Base-by-base conservation (phyloP, 2,329 filamentous ascomycete species). In the Cladosporium sp. region DNA sequence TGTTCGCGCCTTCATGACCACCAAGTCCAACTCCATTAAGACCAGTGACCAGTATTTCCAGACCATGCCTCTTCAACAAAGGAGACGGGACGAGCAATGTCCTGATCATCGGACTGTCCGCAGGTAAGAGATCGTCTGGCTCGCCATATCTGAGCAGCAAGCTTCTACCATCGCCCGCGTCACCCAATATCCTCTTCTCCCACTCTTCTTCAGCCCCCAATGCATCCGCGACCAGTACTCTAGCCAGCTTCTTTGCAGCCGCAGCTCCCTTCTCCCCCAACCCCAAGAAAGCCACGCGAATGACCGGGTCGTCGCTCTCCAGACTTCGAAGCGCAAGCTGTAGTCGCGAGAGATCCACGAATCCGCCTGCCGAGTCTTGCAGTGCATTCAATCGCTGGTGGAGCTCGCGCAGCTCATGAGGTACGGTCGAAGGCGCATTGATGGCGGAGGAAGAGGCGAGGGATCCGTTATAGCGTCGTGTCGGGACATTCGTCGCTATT, bases 271-370 rank as follows among this genome's bases (percentile, higher is more conserved):
- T 58, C 1, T 29, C 45, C 18, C 59, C 59, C 13, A 65, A 37
- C n/a, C 64, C 64, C 43, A 64, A 64, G 74, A 80, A 71, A 40
- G 80, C 81, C 58, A 85, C 68, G 43, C 82, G 69, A 39, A 80
- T 73, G 8, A 80, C 71, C 2, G 79, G 75, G 54, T 72, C 68
- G 41, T 76, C 70, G 19, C 72, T 74, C 60, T 81, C 80, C 55
- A 85, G 63, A 18, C 86, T 83, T 56, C 82, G 78, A 18, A 89
- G 70, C 11, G 86, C 87, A 58, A 92, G 78, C 66, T 88, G 84
- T 40, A 91, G 65, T 50, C 85, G 77, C 24, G 85, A 82, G n/a
- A 85, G 75, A 61, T 86, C 86, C 47, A 87, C 76, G 58, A 83
- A 78, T 52, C 75, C 78, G 19, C 80, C 76, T 2, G 82, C 81